Conservation (phyloP, 352 stramenopile species). For the Globisporangium canariense region DNA sequence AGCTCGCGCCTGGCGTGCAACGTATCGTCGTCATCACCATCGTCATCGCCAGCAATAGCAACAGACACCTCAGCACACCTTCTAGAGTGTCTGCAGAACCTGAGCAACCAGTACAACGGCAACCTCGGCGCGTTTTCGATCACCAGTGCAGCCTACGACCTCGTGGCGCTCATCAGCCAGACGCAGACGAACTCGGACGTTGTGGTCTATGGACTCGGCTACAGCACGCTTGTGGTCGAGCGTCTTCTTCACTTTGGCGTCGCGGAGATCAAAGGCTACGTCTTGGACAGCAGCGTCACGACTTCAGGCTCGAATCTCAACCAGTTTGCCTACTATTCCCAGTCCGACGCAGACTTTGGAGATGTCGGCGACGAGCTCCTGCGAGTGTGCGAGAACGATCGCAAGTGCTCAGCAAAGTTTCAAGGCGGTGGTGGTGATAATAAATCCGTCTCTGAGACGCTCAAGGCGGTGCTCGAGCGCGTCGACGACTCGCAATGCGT, state of each 20-base stretch:
- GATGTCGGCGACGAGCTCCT: slow-evolving; percentile 40
- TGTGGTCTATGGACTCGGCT: slow-evolving; percentile 66
- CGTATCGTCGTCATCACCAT: neutral
- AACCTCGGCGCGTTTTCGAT: slow-evolving; percentile 52
- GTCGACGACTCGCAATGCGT: slow-evolving; percentile 14
- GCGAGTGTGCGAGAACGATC: slow-evolving; percentile 35
- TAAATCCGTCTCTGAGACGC: slow-evolving; percentile 26
- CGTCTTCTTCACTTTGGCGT: slow-evolving; percentile 47
- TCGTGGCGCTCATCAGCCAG: slow-evolving; percentile 52
- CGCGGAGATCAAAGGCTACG: slow-evolving; percentile 49
- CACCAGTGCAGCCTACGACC: slow-evolving; percentile 52
- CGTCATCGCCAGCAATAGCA: neutral
- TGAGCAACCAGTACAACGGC: neutral
- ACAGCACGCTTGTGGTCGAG: slow-evolving; percentile 56
- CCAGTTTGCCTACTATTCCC: slow-evolving; percentile 17
- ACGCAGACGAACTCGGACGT: slow-evolving; percentile 30
- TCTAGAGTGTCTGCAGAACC: neutral
- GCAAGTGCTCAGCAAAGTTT: slow-evolving; percentile 34
- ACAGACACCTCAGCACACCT: neutral
- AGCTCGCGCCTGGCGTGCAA: slow-evolving; percentile 10
- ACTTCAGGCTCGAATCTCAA: slow-evolving; percentile 19
- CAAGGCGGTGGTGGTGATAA: neutral
- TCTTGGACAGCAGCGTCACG: slow-evolving; percentile 46
- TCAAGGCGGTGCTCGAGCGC: slow-evolving; percentile 33
- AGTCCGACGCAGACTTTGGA: slow-evolving; percentile 36